Base-by-base conservation (phyloP, 352 stramenopile species). In the Phytophthora aleatoria region DNA sequence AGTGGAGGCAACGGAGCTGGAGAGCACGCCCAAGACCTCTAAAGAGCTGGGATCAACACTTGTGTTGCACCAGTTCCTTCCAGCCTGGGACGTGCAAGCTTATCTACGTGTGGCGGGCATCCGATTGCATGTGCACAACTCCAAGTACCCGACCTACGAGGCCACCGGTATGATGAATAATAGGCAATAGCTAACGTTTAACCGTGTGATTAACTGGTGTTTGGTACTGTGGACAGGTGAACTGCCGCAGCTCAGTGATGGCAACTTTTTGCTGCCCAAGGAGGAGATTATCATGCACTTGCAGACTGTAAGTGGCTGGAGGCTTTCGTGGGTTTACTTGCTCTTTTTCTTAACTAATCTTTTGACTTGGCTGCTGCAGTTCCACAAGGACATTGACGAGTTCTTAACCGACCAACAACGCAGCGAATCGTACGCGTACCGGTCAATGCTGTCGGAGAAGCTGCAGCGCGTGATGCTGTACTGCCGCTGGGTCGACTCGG, bases 261-360 rank as follows among this genome's bases (percentile, higher is more conserved):
- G 87, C 57, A 92, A 96, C 67, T 96, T 93, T 53, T 73, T 96
- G 38, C 69, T 96, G 58, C 83, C 84, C 7, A 92, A 89, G 57
- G 80, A 91, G 27, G 76, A 93, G 59, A 94, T 96, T 48, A 84
- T 94, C 53, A 84, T 93, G 80, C 87, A 96, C 59, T 43, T 96
- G 52, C 87, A 96, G 66, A 94, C 87, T 51, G 83, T 90, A 67
- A 43, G 61, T 64, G 9, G 5, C 24, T 16, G 42, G 41, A 35
- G 15, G 10, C 31, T 35, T n/a, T 43, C 11, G 5, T 42, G 27
- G 20, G 3, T 27, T 31, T 51, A 15, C 1, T 15, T 58, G 24
- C 12, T 33, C 11, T 28, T 42, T 28, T 20, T 28, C 20, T 42
- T 30, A 11, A 44, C 36, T 41, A 13, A 28, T 43, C 3, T 51